Percentiles rank a stretch among this genome's conserved stretches.
These are phyloP conservation scores for Fusarium siculi DNA, from an alignment of 2,329 filamentous ascomycete genomes.

Conservation along the genomic window DNA sequence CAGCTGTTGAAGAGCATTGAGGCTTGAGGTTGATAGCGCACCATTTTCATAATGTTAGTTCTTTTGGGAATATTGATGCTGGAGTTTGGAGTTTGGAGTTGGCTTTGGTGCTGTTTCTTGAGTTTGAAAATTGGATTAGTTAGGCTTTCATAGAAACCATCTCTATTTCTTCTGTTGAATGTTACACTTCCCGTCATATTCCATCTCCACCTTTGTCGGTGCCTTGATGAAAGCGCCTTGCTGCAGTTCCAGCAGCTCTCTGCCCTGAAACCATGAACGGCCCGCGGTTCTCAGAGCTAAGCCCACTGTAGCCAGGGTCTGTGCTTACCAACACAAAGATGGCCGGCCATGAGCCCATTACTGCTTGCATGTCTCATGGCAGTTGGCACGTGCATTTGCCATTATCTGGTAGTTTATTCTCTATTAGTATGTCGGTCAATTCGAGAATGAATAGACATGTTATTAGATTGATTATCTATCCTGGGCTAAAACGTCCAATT, in stretches of 20 bases:
- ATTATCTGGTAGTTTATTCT: background rate
- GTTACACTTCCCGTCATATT: fast-evolving
- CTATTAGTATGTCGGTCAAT: too few species aligned
- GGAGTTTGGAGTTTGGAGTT: background rate
- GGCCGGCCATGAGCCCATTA: too few species aligned
- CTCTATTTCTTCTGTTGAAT: fast-evolving
- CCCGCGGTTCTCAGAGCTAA: fast-evolving
- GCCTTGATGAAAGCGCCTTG: too few species aligned
- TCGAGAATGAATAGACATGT: fast-evolving
- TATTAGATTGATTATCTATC: fast-evolving
- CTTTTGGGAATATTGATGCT: fast-evolving
- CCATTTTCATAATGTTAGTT: fast-evolving
- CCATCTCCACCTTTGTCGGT: fast-evolving
- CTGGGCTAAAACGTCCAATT: background rate
- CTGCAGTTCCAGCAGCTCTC: fast-evolving
- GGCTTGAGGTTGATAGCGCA: fast-evolving
- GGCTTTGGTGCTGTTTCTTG: background rate
- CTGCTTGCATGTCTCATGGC: fast-evolving
- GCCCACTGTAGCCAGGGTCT: background rate
- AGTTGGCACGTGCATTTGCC: fast-evolving
- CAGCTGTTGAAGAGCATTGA: background rate
- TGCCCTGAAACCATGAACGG: fast-evolving
- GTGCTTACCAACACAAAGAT: fast-evolving
- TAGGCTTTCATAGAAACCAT: fast-evolving
- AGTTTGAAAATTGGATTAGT: fast-evolving